Evolutionary conservation across 345 rosid species (phyloP).

Genomic region (Populus nigra): DNA sequence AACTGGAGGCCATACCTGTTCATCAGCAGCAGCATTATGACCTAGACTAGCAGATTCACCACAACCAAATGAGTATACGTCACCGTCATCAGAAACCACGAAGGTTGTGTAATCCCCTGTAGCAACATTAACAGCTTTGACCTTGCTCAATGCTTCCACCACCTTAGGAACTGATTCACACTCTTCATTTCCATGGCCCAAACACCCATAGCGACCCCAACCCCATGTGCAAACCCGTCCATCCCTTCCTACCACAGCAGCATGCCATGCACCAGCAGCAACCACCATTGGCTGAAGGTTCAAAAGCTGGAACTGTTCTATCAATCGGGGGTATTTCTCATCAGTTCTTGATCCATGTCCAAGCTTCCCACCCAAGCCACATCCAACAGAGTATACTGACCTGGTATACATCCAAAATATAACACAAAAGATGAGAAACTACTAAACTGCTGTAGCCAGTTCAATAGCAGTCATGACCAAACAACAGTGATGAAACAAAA

Average conservation of each 20-base stretch:
- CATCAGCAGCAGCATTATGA: slow-evolving; percentile 58
- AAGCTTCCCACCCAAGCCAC: slow-evolving; percentile 97
- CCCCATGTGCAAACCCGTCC: slow-evolving; percentile 98
- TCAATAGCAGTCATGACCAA: background rate
- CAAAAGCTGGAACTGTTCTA: slow-evolving; percentile 66
- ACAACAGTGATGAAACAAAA: background rate
- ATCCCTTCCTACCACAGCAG: slow-evolving; percentile 89
- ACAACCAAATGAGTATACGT: slow-evolving; percentile 91
- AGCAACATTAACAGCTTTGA: slow-evolving; percentile 84
- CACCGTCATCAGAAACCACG: slow-evolving; percentile 82
- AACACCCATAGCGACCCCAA: slow-evolving; percentile 94
- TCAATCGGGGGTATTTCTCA: slow-evolving; percentile 85
- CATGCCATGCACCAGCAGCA: slow-evolving; percentile 98
- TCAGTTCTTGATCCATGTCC: slow-evolving; percentile 77
- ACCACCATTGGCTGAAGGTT: slow-evolving; percentile 84
- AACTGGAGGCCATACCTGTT: slow-evolving; percentile 42
- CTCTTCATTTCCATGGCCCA: slow-evolving; percentile 94
- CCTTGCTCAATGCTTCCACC: slow-evolving; percentile 59
- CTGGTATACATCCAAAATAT: slow-evolving; percentile 35
- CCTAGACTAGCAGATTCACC: slow-evolving; percentile 95
- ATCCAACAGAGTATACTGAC: slow-evolving; percentile 96
- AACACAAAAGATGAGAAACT: slow-evolving; percentile 9
- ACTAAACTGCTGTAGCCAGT: background rate
- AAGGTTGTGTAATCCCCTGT: slow-evolving; percentile 93
- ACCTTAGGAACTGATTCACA: slow-evolving; percentile 74